These are phyloP conservation scores for Hemisphaericaspora subhashii DNA, from an alignment of 1,139 yeast genomes.

Conservation along the genomic window DNA sequence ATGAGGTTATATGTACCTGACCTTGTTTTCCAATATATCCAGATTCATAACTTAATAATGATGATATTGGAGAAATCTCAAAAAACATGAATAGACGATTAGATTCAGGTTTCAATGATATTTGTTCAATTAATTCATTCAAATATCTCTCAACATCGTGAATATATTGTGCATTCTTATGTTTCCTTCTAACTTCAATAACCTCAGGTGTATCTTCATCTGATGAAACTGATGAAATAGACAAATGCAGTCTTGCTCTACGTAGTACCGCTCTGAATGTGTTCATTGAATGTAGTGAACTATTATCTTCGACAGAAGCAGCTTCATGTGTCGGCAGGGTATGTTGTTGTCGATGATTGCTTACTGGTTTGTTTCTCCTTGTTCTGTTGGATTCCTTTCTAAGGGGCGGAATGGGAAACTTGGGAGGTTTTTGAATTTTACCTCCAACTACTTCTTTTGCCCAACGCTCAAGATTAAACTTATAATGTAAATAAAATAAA, in stretches of 20 bases:
- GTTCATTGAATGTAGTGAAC: slow-evolving; percentile 3
- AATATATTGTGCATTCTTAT: slow-evolving; percentile 39
- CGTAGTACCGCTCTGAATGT: slow-evolving; percentile 18
- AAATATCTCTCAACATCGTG: slow-evolving; percentile 60
- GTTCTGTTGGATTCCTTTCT: slow-evolving; percentile 14
- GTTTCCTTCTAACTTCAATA: slow-evolving; percentile 19
- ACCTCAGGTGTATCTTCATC: slow-evolving; percentile 34
- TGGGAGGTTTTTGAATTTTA: slow-evolving; percentile 28
- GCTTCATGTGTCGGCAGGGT: background rate
- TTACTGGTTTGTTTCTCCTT: slow-evolving; percentile 3
- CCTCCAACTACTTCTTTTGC: slow-evolving; percentile 32
- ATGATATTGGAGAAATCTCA: slow-evolving; percentile 86
- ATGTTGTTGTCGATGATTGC: background rate
- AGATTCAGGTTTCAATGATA: slow-evolving; percentile 76
- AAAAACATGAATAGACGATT: slow-evolving; percentile 81
- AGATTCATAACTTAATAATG: slow-evolving; percentile 78
- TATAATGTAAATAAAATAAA: slow-evolving; percentile 64
- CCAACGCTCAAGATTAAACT: slow-evolving; percentile 55
- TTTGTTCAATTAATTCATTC: slow-evolving; percentile 54
- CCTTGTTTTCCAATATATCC: slow-evolving; percentile 91
- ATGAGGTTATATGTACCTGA: slow-evolving; percentile 70
- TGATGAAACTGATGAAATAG: slow-evolving; percentile 26
- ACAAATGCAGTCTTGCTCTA: slow-evolving; percentile 31
- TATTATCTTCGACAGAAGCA: slow-evolving; percentile 8
- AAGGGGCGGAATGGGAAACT: slow-evolving; percentile 32